A percentile compares a stretch with the other conserved stretches of the same genome.
Conservation (phyloP, 805 yeast genomes). For the Myxozyma udenii region DNA sequence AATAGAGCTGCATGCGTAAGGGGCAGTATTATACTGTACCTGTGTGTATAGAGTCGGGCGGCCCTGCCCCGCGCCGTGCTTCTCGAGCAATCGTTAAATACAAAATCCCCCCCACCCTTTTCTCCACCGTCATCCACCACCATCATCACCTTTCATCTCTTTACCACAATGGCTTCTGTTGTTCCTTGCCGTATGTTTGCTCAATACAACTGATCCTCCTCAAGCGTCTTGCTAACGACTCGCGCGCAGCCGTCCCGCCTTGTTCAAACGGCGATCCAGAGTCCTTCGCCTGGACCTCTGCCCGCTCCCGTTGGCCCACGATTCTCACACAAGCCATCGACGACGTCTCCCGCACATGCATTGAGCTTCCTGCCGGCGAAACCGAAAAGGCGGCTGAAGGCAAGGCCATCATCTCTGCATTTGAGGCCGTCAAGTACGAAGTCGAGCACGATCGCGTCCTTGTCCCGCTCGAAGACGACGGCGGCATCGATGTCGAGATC, state of each 20-base stretch:
- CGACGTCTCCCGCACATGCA: constrained; percentile 49
- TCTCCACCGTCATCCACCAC: too few species aligned
- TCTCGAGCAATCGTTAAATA: too few species aligned
- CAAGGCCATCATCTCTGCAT: constrained; percentile 8
- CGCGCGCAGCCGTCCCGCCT: constrained; percentile 29
- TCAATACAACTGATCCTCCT: neutral
- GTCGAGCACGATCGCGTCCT: constrained; percentile 42
- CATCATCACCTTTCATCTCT: too few species aligned
- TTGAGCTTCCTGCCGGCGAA: constrained; percentile 28
- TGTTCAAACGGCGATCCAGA: constrained; percentile 65
- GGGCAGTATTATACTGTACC: too few species aligned
- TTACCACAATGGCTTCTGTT: neutral
- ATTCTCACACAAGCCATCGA: constrained; percentile 65
- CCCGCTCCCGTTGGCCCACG: constrained; percentile 81
- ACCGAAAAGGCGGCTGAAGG: constrained; percentile 48
- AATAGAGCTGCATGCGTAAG: too few species aligned
- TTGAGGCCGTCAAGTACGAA: constrained; percentile 39
- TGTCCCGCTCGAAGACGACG: constrained; percentile 45
- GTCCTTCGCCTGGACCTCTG: constrained; percentile 82
- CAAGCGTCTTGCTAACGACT: neutral
- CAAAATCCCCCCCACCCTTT: too few species aligned
- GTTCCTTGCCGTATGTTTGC: constrained; percentile 7
- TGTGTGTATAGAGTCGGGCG: too few species aligned
- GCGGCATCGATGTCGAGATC: constrained; percentile 40
- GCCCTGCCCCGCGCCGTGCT: too few species aligned